Percentiles rank a stretch among this genome's conserved stretches.
phyloP scores from a whole-genome alignment of 2,329 filamentous ascomycete species.

The Colletotrichum sidae region DNA sequence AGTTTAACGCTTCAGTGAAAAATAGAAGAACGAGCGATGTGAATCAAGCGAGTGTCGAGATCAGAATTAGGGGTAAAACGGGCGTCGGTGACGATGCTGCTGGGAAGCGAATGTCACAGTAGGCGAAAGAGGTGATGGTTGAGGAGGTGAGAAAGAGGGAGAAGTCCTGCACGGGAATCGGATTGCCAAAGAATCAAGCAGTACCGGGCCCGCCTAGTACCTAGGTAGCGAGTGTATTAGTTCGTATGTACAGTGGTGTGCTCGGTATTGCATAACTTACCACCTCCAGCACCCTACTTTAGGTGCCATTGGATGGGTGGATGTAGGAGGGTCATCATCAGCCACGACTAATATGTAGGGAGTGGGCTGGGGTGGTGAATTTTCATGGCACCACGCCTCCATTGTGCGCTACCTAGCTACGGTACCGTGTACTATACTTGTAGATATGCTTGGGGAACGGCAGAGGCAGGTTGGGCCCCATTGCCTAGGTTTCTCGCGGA shows the following conservation, averaged over 20 bases:
- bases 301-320: too few relatives aligned
- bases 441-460: slow-evolving; percentile 28
- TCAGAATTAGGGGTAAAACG: slow-evolving; percentile 14
- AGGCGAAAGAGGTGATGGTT: slow-evolving; percentile 1
- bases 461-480: slow-evolving; percentile 28
- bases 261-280: too few relatives aligned
- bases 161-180: slow-evolving; percentile 2
- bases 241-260: too few relatives aligned
- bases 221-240: too few relatives aligned
- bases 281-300: too few relatives aligned
- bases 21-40: slow-evolving; percentile 24
- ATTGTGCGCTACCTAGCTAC: too few relatives aligned
- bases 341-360: too few relatives aligned
- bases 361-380: too few relatives aligned
- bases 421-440: neutral
- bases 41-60: slow-evolving; percentile 32
- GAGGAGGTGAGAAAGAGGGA: slow-evolving; percentile 6
- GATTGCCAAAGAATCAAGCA: too few relatives aligned
- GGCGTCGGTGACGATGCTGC: slow-evolving; percentile 21
- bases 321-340: too few relatives aligned
- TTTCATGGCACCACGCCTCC: too few relatives aligned
- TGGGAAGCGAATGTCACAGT: slow-evolving; percentile 38
- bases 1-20: slow-evolving; percentile 6
- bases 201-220: too few relatives aligned
- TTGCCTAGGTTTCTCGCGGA: slow-evolving; percentile 33